A percentile compares a stretch with the other conserved stretches of the same genome.
Conservation (phyloP, 352 stramenopile species). For the Pythium biforme region DNA sequence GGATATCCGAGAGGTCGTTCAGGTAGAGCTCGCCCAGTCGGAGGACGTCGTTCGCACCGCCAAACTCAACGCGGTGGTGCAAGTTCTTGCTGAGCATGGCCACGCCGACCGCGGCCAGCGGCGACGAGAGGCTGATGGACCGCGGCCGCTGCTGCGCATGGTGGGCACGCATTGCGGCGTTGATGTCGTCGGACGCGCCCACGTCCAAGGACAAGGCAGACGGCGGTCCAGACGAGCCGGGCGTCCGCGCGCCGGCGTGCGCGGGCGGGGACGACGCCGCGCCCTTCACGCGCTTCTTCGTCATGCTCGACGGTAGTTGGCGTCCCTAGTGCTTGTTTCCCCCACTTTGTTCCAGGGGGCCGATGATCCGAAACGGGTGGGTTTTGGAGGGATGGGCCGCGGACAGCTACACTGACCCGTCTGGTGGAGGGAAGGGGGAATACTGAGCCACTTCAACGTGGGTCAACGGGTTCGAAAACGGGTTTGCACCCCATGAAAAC, state of each 20-base stretch:
- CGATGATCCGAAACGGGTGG: conserved; percentile 11
- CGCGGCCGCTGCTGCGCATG: conserved; percentile 10
- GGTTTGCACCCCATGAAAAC: neutral
- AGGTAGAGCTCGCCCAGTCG: conserved; percentile 83
- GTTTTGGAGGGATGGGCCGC: neutral
- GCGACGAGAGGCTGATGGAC: conserved; percentile 29
- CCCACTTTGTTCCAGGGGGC: neutral
- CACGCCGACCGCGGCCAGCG: conserved; percentile 38
- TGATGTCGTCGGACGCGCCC: too few relatives aligned
- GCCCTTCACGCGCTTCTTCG: conserved; percentile 41
- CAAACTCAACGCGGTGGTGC: conserved; percentile 47
- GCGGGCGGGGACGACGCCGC: conserved; percentile 4
- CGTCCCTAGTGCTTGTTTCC: too few relatives aligned
- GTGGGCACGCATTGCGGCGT: neutral
- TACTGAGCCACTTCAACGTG: conserved; percentile 26
- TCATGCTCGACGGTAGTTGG: conserved; percentile 15
- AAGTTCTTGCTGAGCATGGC: conserved; percentile 68
- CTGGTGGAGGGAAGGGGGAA: neutral
- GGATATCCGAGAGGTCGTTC: conserved; percentile 84
- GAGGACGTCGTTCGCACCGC: conserved; percentile 54
- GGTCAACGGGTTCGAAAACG: conserved; percentile 10
- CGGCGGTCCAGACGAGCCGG: too few relatives aligned
- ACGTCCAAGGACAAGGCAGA: too few relatives aligned
- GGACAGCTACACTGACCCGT: too few relatives aligned
- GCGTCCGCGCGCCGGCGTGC: neutral